These are phyloP conservation scores for Penicillium maclennaniae DNA, from an alignment of 495 filamentous ascomycete species.

Conservation along the genomic window DNA sequence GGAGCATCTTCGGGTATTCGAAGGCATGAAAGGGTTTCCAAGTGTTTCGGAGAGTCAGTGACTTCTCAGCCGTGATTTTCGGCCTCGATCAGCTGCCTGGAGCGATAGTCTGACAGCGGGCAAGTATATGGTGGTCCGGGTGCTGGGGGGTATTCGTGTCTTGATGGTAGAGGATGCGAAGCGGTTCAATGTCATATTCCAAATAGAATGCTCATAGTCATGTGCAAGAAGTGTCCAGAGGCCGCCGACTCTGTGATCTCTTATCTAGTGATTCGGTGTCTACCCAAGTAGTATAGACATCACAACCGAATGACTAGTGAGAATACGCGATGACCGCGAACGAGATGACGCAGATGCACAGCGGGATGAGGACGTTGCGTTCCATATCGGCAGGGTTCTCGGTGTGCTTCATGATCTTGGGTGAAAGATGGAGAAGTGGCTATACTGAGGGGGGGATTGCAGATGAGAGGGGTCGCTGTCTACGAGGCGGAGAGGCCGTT, in stretches of 20 bases:
- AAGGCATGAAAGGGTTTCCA: neutral
- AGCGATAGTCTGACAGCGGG: neutral
- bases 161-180: neutral
- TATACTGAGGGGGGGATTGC: constrained; percentile 1
- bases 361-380: constrained; percentile 38
- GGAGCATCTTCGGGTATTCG: neutral
- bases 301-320: constrained; percentile 23
- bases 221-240: neutral
- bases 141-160: neutral
- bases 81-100: neutral
- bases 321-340: constrained; percentile 42
- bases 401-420: constrained; percentile 14
- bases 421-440: neutral
- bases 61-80: neutral
- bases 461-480: constrained; percentile 3
- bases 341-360: constrained; percentile 43
- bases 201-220: neutral
- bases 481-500: constrained; percentile 1
- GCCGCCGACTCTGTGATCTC: neutral
- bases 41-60: neutral
- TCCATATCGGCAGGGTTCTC: constrained; percentile 31
- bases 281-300: constrained; percentile 1
- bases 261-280: constrained; percentile 2
- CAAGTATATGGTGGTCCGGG: too few relatives aligned
- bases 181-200: neutral